Evolutionary conservation across 441 rosid species (phyloP), one percentile per base, ranked within the genome.

Genomic region (Brassica balearica): DNA sequence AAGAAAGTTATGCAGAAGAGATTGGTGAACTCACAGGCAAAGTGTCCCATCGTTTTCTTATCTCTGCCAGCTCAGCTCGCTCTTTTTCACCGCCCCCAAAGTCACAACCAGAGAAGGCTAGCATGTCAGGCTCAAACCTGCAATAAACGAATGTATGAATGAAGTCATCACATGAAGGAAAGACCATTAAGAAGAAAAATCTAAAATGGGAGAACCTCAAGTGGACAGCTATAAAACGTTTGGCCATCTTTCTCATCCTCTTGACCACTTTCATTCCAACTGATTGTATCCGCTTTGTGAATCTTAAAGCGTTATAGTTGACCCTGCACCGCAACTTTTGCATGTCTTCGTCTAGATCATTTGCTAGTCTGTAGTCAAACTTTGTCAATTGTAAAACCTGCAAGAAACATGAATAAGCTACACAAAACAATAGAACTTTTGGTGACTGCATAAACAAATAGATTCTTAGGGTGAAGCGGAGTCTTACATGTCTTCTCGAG

Each of bases 101-200:
- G 82, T 94, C 95, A 81, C 99, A 96, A 72, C 99, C 98, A 77
- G 99, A 96, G 84, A 96, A 96, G 64, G 99, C 98, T 65, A 96
- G 89, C 98, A 94, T 96, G 83, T 94, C 99, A 75, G 99, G 95
- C 85, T 96, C 99, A 85, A 96, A 96, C 85, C 99, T 96, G 92
- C 15, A 77, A 65, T 36, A 67, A 1, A 51, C 25, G 51, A 32
- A 82, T 74, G 8, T 73, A 19, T 19, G 19, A 19, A 19, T 19
- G 19, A 19, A 19, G 19, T 19, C 19, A 19, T 19, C 14, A 43
- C n/a, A 43, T 43, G 51, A 46, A 46, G 53, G 53, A 46, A 46
- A 46, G 14, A 46, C n/a, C 53, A 46, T 3, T 46, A 14, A 73
- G 60, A 69, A 46, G 15, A 12, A 12, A 46, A 23, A 29, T 34